A percentile compares a stretch with the other conserved stretches of the same genome.
These are phyloP conservation scores for Claviceps sorghi DNA, from an alignment of 2,329 filamentous ascomycete species.

Conservation along the genomic window DNA sequence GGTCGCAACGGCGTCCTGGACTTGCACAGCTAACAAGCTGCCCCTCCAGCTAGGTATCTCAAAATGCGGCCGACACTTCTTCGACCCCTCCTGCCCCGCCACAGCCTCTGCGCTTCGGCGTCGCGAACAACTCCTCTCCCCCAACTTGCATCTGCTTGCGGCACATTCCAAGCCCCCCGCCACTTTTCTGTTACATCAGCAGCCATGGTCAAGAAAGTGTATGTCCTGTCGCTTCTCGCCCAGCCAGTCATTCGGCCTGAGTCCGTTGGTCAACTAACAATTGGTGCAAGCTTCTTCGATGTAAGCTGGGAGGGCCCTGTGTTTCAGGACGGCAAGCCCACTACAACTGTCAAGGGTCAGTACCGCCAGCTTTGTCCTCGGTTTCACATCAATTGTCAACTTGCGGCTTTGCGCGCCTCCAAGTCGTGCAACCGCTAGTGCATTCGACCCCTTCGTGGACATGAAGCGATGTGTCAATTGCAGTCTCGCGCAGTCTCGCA, in stretches of 20 bases:
- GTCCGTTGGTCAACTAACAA: neutral
- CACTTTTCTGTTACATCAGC: slow-evolving; percentile 41
- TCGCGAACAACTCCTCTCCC: slow-evolving; percentile 26
- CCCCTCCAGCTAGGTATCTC: slow-evolving; percentile 27
- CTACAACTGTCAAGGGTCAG: slow-evolving; percentile 45
- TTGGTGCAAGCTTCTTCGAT: slow-evolving; percentile 49
- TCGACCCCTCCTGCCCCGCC: slow-evolving; percentile 33
- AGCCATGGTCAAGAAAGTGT: slow-evolving; percentile 61
- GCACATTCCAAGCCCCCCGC: slow-evolving; percentile 24
- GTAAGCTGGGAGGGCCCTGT: slow-evolving; percentile 58
- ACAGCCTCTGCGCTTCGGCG: slow-evolving; percentile 25
- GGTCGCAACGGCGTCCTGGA: slow-evolving; percentile 8
- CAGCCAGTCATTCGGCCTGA: neutral
- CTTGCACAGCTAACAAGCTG: slow-evolving; percentile 20
- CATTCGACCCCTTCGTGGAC: neutral
- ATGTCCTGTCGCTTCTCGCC: slow-evolving; percentile 21
- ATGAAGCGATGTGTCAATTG: neutral
- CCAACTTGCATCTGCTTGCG: slow-evolving; percentile 27
- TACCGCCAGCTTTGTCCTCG: neutral
- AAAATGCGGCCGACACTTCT: slow-evolving; percentile 31
- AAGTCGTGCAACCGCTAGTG: neutral
- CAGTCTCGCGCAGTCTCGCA: neutral
- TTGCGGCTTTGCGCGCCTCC: neutral
- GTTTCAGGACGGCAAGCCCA: slow-evolving; percentile 44
- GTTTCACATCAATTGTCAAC: neutral